A percentile compares a stretch with the other conserved stretches of the same genome.
Conservation (phyloP, 768 basidiomycete genomes). For the Porpolomopsis calyptriformis region DNA sequence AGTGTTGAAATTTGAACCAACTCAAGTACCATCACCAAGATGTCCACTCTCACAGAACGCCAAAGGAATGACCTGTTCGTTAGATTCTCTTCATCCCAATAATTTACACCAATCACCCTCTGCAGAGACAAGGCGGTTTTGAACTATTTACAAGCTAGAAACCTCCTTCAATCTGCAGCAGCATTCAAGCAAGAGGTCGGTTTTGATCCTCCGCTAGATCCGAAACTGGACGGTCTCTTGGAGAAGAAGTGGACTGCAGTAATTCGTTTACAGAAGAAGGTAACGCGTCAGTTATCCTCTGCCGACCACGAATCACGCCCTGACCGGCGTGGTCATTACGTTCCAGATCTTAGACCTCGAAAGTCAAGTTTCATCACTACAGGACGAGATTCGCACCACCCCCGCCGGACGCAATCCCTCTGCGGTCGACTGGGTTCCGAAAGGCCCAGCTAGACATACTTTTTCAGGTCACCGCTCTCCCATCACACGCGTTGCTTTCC, state of each 20-base stretch:
- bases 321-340: not conserved
- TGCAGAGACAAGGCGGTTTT: constrained; percentile 70
- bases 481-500: constrained; percentile 74
- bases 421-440: constrained; percentile 80
- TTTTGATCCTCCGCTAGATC: constrained; percentile 65
- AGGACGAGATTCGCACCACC: constrained; percentile 53
- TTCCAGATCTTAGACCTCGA: constrained; percentile 90
- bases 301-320: not conserved
- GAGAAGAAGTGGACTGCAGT: constrained; percentile 99
- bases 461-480: constrained; percentile 67
- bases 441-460: constrained; percentile 71
- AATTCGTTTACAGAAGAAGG: constrained; percentile 93
- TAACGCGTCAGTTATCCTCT: constrained; percentile 16
- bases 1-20: not conserved
- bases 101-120: not conserved
- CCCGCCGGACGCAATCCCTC: constrained; percentile 46
- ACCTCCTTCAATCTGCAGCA: constrained; percentile 50
- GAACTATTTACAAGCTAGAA: constrained; percentile 61
- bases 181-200: constrained; percentile 45
- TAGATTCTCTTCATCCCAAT: not conserved
- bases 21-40: not conserved
- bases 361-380: constrained; percentile 65
- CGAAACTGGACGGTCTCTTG: constrained; percentile 78
- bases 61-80: constrained; percentile 13
- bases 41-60: constrained; percentile 10